Base-by-base conservation (phyloP, 306 rosid genomes). In the Vigna nakashimae region DNA sequence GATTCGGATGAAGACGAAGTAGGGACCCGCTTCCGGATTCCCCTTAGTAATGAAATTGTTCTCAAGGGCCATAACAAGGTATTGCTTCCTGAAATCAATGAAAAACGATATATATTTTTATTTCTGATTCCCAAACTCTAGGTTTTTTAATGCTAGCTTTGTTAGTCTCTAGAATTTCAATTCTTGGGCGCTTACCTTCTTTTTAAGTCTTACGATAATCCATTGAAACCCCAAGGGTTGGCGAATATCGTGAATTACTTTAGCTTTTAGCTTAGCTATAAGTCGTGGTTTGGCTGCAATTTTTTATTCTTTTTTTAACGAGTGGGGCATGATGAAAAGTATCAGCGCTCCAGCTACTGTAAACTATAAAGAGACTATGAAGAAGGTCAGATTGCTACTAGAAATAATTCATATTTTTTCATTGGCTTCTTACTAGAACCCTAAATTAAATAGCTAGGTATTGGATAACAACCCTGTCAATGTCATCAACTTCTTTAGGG, bases 51-150 rank as follows among this genome's bases (percentile, higher is more conserved):
- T 43, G 95, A 92, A 90, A 94, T 94, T 79, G 95, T 89, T 20
- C 97, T 94, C 64, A 90, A 92, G 85, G 98, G 98, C 24, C 97
- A 94, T 82, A 90, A 88, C 32, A 94, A 94, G 97, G 97, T 90
- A 76, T 36, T 3, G 2, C 63, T 72, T 52, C 46, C 53, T 53
- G 17, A 63, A 69, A 18, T 75, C 36, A 22, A 9, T 4, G 16
- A 1, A 45, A 7, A 60, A 18, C 9, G 0, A 42, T 42, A 42
- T 42, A 42, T 40, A 6, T 69, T 50, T 12, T 75, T 42, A 20
- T 18, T 63, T 69, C 5, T 10, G 1, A 46, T 48, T 16, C 74
- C 15, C 17, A 24, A 26, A 42, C 26, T 8, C 8, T 18, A 42
- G 46, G 46, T 2, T 42, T 42, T 42, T 42, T 1, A 42, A 42